Evolutionary conservation across 805 yeast species (phyloP).

Genomic region (Vanderwaltozyma polyspora): DNA sequence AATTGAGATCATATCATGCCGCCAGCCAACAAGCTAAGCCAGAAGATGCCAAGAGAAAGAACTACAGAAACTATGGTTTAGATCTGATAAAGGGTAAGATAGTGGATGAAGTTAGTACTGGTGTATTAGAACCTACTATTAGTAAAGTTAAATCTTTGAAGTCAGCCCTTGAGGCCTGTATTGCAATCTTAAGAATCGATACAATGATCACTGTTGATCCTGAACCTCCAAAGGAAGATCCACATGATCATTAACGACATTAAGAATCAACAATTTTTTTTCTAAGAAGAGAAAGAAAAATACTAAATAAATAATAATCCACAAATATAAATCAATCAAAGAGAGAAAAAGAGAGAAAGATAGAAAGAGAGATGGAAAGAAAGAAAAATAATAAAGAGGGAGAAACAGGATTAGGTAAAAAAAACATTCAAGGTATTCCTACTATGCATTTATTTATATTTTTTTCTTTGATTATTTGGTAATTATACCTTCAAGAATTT

Average conservation of each 20-base stretch:
- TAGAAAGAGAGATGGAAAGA: no score
- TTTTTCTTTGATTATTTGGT: no score
- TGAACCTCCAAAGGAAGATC: conserved; percentile 84
- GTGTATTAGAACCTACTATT: conserved; percentile 92
- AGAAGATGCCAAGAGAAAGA: conserved; percentile 73
- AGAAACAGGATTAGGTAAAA: no score
- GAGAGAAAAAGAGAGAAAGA: no score
- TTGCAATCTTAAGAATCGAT: conserved; percentile 93
- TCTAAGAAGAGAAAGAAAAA: no score
- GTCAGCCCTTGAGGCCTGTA: conserved; percentile 95
- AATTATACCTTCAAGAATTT: no score
- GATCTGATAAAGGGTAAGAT: conserved; percentile 87
- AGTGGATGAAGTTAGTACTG: conserved; percentile 70
- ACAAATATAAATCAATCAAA: no score
- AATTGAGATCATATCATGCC: conserved; percentile 91
- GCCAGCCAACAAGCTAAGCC: conserved; percentile 81
- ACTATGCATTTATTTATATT: no score
- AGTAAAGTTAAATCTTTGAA: conserved; percentile 87
- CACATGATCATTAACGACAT: conserved; percentile 56
- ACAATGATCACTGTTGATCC: conserved; percentile 98
- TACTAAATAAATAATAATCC: no score
- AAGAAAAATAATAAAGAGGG: no score
- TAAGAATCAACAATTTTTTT: neutral
- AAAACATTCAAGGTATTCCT: no score
- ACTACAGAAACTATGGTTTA: conserved; percentile 84